Evolutionary conservation across 768 basidiomycete genomes (phyloP), one percentile per base, ranked within the genome.

Genomic region (Suillus spraguei): DNA sequence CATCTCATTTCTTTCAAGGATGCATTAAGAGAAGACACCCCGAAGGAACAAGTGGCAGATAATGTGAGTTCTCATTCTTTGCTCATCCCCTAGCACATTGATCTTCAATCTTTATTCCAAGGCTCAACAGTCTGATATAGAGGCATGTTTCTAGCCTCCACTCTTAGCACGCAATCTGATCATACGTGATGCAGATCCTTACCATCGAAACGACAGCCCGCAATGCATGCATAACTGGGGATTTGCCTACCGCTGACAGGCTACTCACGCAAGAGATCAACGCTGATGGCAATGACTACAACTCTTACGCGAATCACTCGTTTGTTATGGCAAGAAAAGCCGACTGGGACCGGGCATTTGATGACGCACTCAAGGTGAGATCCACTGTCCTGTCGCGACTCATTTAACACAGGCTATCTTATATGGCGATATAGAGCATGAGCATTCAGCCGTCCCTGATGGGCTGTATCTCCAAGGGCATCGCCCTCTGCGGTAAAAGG

Each of bases 381-480:
- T n/a, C 8, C 4, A n/a, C 53, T 2, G 8, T 50, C 9, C 9
- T 9, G 5, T 7, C 47, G 22, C 7, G 47, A 47, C 33, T 4
- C 28, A 28, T 28, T 35, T 7, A 14, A 53, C 1, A 35, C 14
- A 16, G n/a, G 7, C 35, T 36, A 9, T 22, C 11, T 36, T 35
- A 8, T 8, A 32, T 5, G 32, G 16, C 5, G 35, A 16, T n/a
- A 36, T 38, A 55, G 53, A 36, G n/a, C 14, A 22, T 55, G 35
- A 36, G 53, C 4, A 55, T 55, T 9, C 53, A 36, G 35, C 35
- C 53, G 3, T 55, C 53, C 1, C 22, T 55, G n/a, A 36, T 36
- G 35, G 53, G 53, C 35, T 55, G 13, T 55, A 22, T 55, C n/a
- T 36, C 53, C 35, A 55, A 55, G 7, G 53, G 53, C 35, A 55